These are phyloP conservation scores for Penicillium lagena DNA, from an alignment of 495 filamentous ascomycete species.

Conservation along the genomic window DNA sequence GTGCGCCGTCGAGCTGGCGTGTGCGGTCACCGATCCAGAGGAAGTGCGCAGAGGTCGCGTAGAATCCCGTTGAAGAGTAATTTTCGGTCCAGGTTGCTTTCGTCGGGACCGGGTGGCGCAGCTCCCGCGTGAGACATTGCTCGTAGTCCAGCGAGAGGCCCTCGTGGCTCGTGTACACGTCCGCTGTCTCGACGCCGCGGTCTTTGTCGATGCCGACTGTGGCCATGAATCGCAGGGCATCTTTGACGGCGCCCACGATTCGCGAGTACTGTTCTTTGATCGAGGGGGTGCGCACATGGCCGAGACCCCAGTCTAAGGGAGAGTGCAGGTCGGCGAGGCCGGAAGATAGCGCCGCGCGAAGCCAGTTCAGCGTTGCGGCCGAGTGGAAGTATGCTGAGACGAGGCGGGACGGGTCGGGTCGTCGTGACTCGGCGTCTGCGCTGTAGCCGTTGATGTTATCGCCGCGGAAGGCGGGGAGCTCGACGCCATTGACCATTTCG, in stretches of 20 bases:
- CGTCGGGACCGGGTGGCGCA: slow-evolving; percentile 53
- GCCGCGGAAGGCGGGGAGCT: slow-evolving; percentile 85
- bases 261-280: slow-evolving; percentile 78
- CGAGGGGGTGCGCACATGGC: slow-evolving; percentile 79
- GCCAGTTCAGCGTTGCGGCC: slow-evolving; percentile 85
- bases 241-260: slow-evolving; percentile 80
- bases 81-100: too few relatives aligned
- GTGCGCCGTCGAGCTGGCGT: slow-evolving; percentile 81
- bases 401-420: slow-evolving; percentile 73
- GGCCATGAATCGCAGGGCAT: slow-evolving; percentile 90
- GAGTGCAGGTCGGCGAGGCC: slow-evolving; percentile 91
- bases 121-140: slow-evolving; percentile 68
- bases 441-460: slow-evolving; percentile 93
- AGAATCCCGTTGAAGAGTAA: slow-evolving; percentile 41
- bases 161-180: slow-evolving; percentile 93
- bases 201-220: slow-evolving; percentile 89
- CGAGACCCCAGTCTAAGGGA: slow-evolving; percentile 89
- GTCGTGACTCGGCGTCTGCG: slow-evolving; percentile 52
- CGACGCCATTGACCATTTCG: slow-evolving; percentile 70
- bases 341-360: slow-evolving; percentile 73
- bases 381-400: slow-evolving; percentile 95
- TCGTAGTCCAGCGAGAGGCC: slow-evolving; percentile 94
- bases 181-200: slow-evolving; percentile 79
- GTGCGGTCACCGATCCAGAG: slow-evolving; percentile 98
- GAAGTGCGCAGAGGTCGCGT: slow-evolving; percentile 93